Evolutionary conservation across 2,329 filamentous ascomycete genomes (phyloP).

Genomic region (Tolypocladium capitatum): DNA sequence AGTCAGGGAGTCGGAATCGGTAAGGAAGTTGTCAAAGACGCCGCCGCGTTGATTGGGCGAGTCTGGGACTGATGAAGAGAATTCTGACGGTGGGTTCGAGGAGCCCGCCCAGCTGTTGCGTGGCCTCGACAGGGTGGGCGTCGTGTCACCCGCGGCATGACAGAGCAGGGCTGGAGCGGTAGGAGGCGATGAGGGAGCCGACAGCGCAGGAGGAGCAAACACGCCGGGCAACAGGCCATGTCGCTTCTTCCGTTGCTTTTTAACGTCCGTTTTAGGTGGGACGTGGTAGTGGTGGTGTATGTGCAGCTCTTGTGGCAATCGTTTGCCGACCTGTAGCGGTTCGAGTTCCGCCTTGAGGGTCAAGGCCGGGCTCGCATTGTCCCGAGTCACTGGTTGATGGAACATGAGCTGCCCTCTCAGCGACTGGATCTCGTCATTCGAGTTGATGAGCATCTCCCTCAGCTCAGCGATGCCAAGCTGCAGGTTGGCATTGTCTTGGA

Average conservation of each 20-base stretch:
- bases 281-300: constrained; percentile 92
- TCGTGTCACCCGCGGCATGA: constrained; percentile 32
- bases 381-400: constrained; percentile 52
- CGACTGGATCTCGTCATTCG: constrained; percentile 85
- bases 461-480: constrained; percentile 87
- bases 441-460: constrained; percentile 77
- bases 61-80: constrained; percentile 63
- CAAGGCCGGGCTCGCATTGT: constrained; percentile 26
- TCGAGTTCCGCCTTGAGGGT: constrained; percentile 63
- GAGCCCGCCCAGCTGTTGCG: constrained; percentile 38
- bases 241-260: constrained; percentile 60
- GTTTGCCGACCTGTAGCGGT: constrained; percentile 23
- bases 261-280: constrained; percentile 44
- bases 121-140: constrained; percentile 30
- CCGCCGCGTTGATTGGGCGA: constrained; percentile 66
- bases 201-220: constrained; percentile 40
- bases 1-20: constrained; percentile 53
- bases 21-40: constrained; percentile 60
- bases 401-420: constrained; percentile 68
- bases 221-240: constrained; percentile 47
- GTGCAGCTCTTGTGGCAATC: constrained; percentile 60
- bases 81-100: constrained; percentile 45
- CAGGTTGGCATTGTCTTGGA: constrained; percentile 89
- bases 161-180: constrained; percentile 27
- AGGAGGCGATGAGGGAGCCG: constrained; percentile 21